Evolutionary conservation across 1,139 yeast species (phyloP).

Genomic region (Arxiozyma heterogenica): DNA sequence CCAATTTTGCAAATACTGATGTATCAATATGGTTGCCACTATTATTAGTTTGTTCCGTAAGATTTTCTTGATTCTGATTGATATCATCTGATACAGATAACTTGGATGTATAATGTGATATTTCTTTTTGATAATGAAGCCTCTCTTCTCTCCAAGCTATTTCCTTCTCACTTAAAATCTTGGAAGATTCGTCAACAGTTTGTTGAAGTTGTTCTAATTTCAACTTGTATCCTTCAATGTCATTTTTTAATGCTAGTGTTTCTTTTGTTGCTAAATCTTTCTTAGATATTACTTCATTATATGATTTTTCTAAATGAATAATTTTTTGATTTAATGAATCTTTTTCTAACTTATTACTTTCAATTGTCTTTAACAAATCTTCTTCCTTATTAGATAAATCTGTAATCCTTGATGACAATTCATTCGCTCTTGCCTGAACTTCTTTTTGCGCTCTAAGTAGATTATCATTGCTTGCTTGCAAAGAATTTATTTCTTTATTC

Average conservation of each 20-base stretch:
- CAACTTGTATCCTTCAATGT: constrained; percentile 33
- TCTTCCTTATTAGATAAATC: constrained; percentile 50
- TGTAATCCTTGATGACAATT: constrained; percentile 39
- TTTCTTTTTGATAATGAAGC: not conserved
- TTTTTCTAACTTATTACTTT: not conserved
- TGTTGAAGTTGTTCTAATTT: constrained; percentile 31
- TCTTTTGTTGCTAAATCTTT: constrained; percentile 29
- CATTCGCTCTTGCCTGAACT: constrained; percentile 41
- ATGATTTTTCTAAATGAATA: not conserved
- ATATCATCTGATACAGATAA: not conserved
- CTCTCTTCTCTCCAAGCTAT: not conserved
- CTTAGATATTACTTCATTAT: constrained; percentile 42
- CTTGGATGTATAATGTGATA: not conserved
- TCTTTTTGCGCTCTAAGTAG: constrained; percentile 32
- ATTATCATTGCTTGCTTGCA: constrained; percentile 22
- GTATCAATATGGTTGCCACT: not conserved
- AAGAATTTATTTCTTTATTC: constrained; percentile 10
- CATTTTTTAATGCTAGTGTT: constrained; percentile 34
- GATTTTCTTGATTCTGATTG: not conserved
- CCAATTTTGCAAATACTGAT: not conserved
- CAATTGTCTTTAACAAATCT: constrained; percentile 41
- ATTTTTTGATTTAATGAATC: not conserved
- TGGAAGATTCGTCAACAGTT: constrained; percentile 22
- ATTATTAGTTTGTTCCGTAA: not conserved
- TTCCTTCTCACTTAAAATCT: constrained; percentile 5